Conservation (phyloP, 1,284 basidiomycete species). For the Cutaneotrichosporon sp. region DNA sequence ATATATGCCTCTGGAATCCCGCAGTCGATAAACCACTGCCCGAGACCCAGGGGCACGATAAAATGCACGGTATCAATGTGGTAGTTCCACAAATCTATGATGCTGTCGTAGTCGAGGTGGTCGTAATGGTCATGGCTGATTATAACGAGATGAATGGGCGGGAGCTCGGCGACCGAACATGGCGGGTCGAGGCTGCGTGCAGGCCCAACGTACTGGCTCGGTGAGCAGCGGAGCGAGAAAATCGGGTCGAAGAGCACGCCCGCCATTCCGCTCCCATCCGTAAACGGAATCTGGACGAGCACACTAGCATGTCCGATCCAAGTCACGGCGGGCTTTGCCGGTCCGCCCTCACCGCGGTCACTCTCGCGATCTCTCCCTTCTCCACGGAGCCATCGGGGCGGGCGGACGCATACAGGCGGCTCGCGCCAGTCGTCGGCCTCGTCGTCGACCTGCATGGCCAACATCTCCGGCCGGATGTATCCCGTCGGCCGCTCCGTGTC, state of each 20-base stretch:
- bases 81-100: constrained; percentile 49
- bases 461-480: constrained; percentile 41
- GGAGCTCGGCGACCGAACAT: constrained; percentile 46
- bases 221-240: constrained; percentile 52
- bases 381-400: constrained; percentile 35
- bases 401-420: constrained; percentile 42
- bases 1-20: constrained; percentile 44
- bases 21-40: constrained; percentile 45
- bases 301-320: constrained; percentile 53
- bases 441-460: constrained; percentile 35
- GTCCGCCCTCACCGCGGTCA: neutral
- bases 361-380: neutral
- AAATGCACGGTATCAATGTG: constrained; percentile 48
- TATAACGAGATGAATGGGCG: constrained; percentile 46
- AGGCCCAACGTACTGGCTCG: constrained; percentile 50
- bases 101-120: constrained; percentile 52
- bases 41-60: constrained; percentile 46
- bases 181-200: constrained; percentile 47
- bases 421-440: constrained; percentile 50
- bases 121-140: constrained; percentile 54
- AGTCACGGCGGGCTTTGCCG: constrained; percentile 31
- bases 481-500: constrained; percentile 14
- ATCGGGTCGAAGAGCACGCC: constrained; percentile 52
- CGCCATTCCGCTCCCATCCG: constrained; percentile 31
- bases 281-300: constrained; percentile 36